phyloP scores from a whole-genome alignment of 1,284 basidiomycete species.

The Cutaneotrichosporon daszewskae region DNA sequence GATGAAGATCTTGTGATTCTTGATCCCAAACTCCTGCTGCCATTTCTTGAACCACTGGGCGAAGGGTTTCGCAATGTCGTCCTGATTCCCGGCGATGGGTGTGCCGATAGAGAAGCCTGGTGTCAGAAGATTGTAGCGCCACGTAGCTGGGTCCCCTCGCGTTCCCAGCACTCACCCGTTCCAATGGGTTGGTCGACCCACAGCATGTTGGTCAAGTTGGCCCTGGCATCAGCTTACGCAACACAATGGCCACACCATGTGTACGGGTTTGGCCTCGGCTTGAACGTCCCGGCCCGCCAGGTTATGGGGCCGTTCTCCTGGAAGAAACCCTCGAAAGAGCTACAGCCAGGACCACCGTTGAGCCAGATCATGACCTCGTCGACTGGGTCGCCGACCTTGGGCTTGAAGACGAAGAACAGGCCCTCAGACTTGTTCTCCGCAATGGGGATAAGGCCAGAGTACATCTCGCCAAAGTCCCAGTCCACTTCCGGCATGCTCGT shows the following conservation, averaged over 20 bases:
- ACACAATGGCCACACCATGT: no score
- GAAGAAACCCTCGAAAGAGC: conserved; percentile 66
- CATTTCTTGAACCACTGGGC: conserved; percentile 23
- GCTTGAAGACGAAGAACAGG: conserved; percentile 25
- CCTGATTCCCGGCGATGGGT: conserved; percentile 54
- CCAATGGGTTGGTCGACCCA: conserved; percentile 66
- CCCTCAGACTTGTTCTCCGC: conserved; percentile 8
- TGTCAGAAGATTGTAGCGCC: no score
- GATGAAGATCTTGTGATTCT: conserved; percentile 27
- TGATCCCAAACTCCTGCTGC: conserved; percentile 18
- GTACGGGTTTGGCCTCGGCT: conserved; percentile 61
- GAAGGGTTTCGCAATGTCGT: conserved; percentile 42
- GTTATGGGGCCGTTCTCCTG: conserved; percentile 76
- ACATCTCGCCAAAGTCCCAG: conserved; percentile 23
- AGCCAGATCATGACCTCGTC: conserved; percentile 30
- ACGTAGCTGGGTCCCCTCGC: no score
- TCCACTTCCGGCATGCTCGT: conserved; percentile 18
- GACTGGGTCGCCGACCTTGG: conserved; percentile 18
- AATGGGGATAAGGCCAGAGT: conserved; percentile 21
- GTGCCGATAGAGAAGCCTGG: conserved; percentile 71
- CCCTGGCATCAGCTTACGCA: no score
- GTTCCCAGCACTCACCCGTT: no score
- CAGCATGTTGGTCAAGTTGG: conserved; percentile 53
- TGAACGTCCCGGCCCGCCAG: conserved; percentile 62
- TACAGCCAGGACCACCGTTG: conserved; percentile 51